A percentile compares a stretch with the other conserved stretches of the same genome.
Conservation (phyloP, 2,329 filamentous ascomycete species). For the Alternaria brassicae region DNA sequence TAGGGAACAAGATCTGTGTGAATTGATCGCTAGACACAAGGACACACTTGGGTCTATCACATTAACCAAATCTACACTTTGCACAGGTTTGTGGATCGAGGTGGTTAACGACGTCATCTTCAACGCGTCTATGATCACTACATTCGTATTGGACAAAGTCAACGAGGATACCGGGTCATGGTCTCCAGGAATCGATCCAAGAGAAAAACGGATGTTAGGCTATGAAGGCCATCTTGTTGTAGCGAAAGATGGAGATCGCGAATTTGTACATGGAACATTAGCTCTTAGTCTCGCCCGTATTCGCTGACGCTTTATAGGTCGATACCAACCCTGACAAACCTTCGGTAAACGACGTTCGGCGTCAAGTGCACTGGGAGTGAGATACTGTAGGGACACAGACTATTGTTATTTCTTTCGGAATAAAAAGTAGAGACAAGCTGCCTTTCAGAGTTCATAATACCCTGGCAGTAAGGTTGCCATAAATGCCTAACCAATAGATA, state of each 20-base stretch:
- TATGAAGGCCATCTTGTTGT: conserved; percentile 22
- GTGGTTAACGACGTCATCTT: conserved; percentile 37
- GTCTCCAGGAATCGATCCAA: background rate
- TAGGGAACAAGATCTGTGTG: conserved; percentile 21
- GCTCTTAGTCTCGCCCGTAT: background rate
- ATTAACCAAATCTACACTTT: conserved; percentile 26
- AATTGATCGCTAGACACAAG: conserved; percentile 30
- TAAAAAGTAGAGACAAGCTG: background rate
- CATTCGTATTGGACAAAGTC: conserved; percentile 30
- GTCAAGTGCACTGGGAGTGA: background rate
- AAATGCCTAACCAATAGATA: no score
- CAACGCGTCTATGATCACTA: conserved; percentile 18
- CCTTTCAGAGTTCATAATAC: background rate
- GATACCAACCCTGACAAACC: conserved; percentile 1
- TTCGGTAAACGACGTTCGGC: conserved; percentile 10
- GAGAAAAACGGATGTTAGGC: conserved; percentile 6
- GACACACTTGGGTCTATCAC: conserved; percentile 24
- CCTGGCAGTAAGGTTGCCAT: background rate
- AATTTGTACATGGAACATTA: conserved; percentile 18
- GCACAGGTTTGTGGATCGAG: conserved; percentile 32
- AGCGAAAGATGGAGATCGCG: conserved; percentile 13
- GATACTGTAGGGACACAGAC: background rate
- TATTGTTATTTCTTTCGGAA: background rate
- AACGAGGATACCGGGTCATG: conserved; percentile 19
- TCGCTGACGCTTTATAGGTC: conserved; percentile 9